Conservation (phyloP, 2,329 filamentous ascomycete genomes). For the Xylariaceae sp. region DNA sequence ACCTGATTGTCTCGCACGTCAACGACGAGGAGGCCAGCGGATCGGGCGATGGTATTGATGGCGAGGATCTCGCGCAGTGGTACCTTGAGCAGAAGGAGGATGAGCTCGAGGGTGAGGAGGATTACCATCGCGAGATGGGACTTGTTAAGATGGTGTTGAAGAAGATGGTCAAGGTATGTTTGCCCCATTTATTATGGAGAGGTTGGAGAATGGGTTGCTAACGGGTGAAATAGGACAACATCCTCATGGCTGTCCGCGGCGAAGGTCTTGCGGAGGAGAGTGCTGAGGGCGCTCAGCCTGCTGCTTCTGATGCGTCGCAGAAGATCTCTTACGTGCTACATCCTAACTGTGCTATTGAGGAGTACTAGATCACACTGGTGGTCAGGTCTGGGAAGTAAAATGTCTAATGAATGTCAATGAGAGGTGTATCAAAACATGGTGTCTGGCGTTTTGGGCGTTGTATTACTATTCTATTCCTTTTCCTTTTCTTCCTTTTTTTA, state of each 20-base stretch:
- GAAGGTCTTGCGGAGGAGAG: slow-evolving; percentile 50
- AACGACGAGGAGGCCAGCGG: slow-evolving; percentile 70
- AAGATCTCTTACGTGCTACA: slow-evolving; percentile 80
- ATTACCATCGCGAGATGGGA: slow-evolving; percentile 61
- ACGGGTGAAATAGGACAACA: slow-evolving; percentile 60
- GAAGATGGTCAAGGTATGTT: slow-evolving; percentile 86
- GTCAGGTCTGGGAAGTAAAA: no score
- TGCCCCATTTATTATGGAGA: no score
- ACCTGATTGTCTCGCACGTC: slow-evolving; percentile 74
- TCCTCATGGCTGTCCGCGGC: slow-evolving; percentile 73
- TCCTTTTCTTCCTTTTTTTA: no score
- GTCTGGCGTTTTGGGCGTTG: no score
- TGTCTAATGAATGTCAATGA: no score
- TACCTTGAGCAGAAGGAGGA: slow-evolving; percentile 89
- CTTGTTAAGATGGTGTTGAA: slow-evolving; percentile 67
- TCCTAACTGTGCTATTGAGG: slow-evolving; percentile 85
- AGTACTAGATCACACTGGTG: no score
- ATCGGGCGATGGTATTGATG: slow-evolving; percentile 75
- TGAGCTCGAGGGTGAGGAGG: slow-evolving; percentile 74
- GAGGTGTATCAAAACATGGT: no score
- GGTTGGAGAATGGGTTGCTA: no score
- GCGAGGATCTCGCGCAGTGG: slow-evolving; percentile 77
- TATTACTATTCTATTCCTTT: no score
- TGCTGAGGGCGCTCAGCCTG: slow-evolving; percentile 29
- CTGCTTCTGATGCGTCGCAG: slow-evolving; percentile 38